A percentile compares a stretch with the other conserved stretches of the same genome.
Evolutionary conservation across 352 stramenopile species (phyloP).

Genomic region (Pythium aphanidermatum): DNA sequence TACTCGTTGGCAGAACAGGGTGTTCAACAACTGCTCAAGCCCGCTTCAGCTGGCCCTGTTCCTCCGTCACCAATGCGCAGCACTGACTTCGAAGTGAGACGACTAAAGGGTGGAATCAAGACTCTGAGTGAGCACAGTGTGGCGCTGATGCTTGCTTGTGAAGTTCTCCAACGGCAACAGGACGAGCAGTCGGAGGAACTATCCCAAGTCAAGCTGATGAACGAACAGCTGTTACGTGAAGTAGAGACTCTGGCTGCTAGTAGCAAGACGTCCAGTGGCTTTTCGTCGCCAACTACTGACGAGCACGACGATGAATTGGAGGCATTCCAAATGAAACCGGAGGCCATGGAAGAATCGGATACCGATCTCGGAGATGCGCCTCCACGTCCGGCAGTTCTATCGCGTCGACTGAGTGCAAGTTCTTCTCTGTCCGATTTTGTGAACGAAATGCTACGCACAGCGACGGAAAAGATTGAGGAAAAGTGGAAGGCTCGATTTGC

Average conservation of each 20-base stretch:
- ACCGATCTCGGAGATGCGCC: background rate
- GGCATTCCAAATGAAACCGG: background rate
- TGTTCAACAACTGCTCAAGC: slow-evolving; percentile 54
- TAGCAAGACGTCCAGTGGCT: background rate
- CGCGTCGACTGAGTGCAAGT: slow-evolving; percentile 20
- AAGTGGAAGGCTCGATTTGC: slow-evolving; percentile 77
- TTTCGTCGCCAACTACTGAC: slow-evolving; percentile 3
- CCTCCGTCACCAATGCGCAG: slow-evolving; percentile 24
- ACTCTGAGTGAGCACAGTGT: slow-evolving; percentile 20
- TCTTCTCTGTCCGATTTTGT: slow-evolving; percentile 74
- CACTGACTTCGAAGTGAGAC: slow-evolving; percentile 37
- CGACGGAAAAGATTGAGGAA: slow-evolving; percentile 75
- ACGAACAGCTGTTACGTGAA: slow-evolving; percentile 19
- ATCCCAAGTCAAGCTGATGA: slow-evolving; percentile 10
- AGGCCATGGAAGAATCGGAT: background rate
- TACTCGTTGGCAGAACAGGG: slow-evolving; percentile 56
- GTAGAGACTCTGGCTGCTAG: slow-evolving; percentile 9
- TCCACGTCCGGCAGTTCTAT: background rate
- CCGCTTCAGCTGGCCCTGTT: slow-evolving; percentile 15
- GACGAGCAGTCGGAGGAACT: slow-evolving; percentile 13
- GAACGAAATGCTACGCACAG: slow-evolving; percentile 62
- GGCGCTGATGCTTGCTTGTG: slow-evolving; percentile 20
- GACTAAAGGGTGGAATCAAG: slow-evolving; percentile 39
- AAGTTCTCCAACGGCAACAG: slow-evolving; percentile 21
- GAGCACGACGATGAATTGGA: background rate